Evolutionary conservation across 257 asterid genomes (phyloP).

Genomic region (Gynochthodes officinalis): DNA sequence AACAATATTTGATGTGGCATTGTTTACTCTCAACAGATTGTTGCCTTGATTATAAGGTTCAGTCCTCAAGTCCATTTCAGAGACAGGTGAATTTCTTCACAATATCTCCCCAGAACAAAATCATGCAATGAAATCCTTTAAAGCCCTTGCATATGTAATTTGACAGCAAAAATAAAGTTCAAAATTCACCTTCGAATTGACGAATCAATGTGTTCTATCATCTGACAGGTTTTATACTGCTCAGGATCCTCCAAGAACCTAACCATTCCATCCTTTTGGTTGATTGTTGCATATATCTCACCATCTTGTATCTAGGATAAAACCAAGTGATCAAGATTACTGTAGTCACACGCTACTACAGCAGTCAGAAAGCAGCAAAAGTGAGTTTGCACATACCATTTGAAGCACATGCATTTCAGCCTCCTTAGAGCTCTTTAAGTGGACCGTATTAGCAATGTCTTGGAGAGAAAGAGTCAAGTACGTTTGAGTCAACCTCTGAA

Average conservation of each 20-base stretch:
- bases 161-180: background rate
- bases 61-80: background rate
- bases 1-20: background rate
- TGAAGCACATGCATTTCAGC: conserved; percentile 99
- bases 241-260: conserved; percentile 98
- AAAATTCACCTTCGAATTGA: conserved; percentile 77
- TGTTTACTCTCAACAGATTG: background rate
- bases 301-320: conserved; percentile 79
- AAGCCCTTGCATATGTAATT: background rate
- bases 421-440: conserved; percentile 72
- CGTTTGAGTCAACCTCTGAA: conserved; percentile 96
- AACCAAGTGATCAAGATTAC: background rate
- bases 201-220: conserved; percentile 88
- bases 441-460: conserved; percentile 85
- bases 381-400: conserved; percentile 53
- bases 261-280: conserved; percentile 99
- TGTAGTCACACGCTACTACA: background rate
- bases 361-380: conserved; percentile 11
- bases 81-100: background rate
- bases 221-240: conserved; percentile 84
- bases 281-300: conserved; percentile 87
- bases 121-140: background rate
- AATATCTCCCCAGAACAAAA: background rate
- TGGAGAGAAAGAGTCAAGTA: conserved; percentile 93
- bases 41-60: background rate